A percentile compares a stretch with the other conserved stretches of the same genome.
Evolutionary conservation across 2,329 filamentous ascomycete genomes (phyloP).

Genomic region (Epichloe glyceriae): DNA sequence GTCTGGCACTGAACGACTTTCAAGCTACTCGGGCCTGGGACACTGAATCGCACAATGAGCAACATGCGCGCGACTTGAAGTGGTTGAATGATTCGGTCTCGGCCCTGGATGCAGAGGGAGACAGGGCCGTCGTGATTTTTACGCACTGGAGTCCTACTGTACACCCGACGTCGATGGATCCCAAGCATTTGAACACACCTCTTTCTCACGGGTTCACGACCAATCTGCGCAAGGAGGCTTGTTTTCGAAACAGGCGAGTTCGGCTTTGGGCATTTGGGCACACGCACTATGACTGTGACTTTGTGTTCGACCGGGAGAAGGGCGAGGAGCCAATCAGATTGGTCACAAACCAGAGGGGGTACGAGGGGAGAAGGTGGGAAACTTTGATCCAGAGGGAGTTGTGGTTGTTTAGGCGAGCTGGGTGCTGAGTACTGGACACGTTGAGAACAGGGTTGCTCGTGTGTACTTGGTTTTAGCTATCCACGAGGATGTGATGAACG

Average conservation of each 20-base stretch:
- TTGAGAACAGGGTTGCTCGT: neutral
- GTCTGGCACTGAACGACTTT: constrained; percentile 37
- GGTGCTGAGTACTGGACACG: neutral
- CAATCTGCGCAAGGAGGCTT: constrained; percentile 22
- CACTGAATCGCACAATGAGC: constrained; percentile 21
- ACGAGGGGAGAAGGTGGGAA: constrained; percentile 23
- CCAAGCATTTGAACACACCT: constrained; percentile 17
- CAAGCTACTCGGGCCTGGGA: constrained; percentile 30
- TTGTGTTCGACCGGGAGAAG: constrained; percentile 12
- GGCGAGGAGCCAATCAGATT: constrained; percentile 17
- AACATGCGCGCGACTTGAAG: constrained; percentile 24
- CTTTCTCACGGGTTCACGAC: constrained; percentile 24
- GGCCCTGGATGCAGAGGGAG: constrained; percentile 13
- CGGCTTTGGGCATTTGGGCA: constrained; percentile 36
- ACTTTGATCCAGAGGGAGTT: constrained; percentile 15
- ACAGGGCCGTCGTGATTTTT: constrained; percentile 22
- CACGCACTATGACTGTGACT: constrained; percentile 34
- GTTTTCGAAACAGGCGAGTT: constrained; percentile 22
- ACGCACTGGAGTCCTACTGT: constrained; percentile 30
- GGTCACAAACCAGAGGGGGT: constrained; percentile 27
- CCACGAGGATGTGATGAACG: neutral
- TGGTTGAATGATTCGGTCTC: constrained; percentile 30
- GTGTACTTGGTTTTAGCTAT: neutral
- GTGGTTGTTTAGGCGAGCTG: no score
- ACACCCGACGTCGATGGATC: constrained; percentile 21